Percentiles rank a stretch among this genome's conserved stretches.
Evolutionary conservation across 225 moss, liverwort and hornwort species (phyloP).

Genomic region (Antitrichia curtipendula): DNA sequence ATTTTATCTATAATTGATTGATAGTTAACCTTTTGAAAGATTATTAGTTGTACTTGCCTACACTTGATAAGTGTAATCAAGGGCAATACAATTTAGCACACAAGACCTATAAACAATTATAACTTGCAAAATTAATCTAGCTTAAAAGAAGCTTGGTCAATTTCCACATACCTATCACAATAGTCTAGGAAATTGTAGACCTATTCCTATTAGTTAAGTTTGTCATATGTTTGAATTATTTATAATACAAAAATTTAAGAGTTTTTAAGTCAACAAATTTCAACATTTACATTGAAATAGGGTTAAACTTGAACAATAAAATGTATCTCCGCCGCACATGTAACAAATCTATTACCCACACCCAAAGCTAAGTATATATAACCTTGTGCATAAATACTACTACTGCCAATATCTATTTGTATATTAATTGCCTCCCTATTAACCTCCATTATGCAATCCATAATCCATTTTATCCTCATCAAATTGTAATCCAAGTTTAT

Average conservation of each 20-base stretch:
- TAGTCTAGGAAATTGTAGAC: fast-evolving
- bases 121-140: not conserved
- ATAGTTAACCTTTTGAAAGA: not conserved
- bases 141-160: fast-evolving
- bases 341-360: not conserved
- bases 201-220: not conserved
- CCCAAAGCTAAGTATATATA: too few species aligned
- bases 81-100: fast-evolving
- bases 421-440: too few species aligned
- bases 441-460: not conserved
- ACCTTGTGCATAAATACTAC: not conserved
- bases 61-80: fast-evolving
- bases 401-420: too few species aligned
- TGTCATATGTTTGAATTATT: not conserved
- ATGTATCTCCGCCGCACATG: fast-evolving
- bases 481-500: not conserved
- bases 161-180: not conserved
- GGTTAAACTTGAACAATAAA: not conserved
- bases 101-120: not conserved
- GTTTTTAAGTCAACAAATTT: not conserved
- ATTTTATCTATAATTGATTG: not conserved
- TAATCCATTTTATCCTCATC: too few species aligned
- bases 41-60: not conserved
- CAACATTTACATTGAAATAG: not conserved
- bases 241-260: not conserved